Evolutionary conservation across 2,329 filamentous ascomycete genomes (phyloP).

Genomic region (Ramularia collo-cygni): DNA sequence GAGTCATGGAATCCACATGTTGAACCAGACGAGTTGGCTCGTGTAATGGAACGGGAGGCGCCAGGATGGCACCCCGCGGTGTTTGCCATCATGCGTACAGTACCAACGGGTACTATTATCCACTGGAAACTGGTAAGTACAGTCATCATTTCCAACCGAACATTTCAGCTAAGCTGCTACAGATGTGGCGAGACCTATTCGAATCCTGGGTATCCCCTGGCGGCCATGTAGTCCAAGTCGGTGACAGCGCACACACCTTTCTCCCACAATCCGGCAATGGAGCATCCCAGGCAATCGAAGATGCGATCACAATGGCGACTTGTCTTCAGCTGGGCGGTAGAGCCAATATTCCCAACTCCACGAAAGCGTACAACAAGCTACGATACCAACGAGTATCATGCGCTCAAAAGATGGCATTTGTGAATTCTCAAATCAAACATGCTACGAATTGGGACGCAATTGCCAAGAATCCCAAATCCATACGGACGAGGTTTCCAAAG

Average conservation of each 20-base stretch:
- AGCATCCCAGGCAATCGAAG: constrained; percentile 49
- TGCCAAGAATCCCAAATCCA: constrained; percentile 13
- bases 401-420: constrained; percentile 20
- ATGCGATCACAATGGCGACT: constrained; percentile 41
- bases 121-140: too few species aligned
- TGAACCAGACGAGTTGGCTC: constrained; percentile 24
- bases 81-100: constrained; percentile 39
- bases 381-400: constrained; percentile 19
- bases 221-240: constrained; percentile 45
- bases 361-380: constrained; percentile 30
- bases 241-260: constrained; percentile 50
- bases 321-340: constrained; percentile 40
- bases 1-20: constrained; percentile 44
- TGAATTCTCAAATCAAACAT: constrained; percentile 18
- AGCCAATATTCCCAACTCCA: constrained; percentile 29
- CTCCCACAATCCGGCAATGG: constrained; percentile 49
- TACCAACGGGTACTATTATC: constrained; percentile 28
- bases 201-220: constrained; percentile 45
- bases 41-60: constrained; percentile 11
- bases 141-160: too few species aligned
- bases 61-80: constrained; percentile 39
- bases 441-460: constrained; percentile 15
- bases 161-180: too few species aligned
- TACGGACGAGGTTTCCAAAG: constrained; percentile 13
- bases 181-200: too few species aligned